Evolutionary conservation across 2,329 filamentous ascomycete genomes (phyloP), one percentile per base, ranked within the genome.

Genomic region (Coniochaeta hoffmannii): DNA sequence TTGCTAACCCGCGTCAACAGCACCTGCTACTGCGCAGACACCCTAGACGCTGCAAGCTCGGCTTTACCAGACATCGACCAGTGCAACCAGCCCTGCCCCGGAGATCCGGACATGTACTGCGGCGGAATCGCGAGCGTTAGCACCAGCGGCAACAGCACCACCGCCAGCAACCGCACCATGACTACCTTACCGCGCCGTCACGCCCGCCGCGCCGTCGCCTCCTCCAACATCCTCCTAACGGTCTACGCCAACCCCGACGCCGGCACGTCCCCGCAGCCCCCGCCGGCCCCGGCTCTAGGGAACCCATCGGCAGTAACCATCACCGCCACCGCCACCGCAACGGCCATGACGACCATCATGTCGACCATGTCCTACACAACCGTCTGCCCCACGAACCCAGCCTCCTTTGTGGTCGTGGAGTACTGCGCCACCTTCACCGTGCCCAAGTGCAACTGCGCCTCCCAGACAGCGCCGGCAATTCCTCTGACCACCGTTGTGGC

Each of bases 1-100:
- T 24, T 28, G 24, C 41, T 46, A 11, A 46, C 41, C n/a, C n/a
- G n/a, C 10, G 10, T 28, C 6, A 2, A 4, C 24, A 59, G 55
- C 3, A 57, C 51, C 12, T 80, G 77, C 61, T 77, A 75, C 65
- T 80, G 77, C 56, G 74, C 75, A 32, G 65, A 71, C 12, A 56
- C 53, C 1, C 65, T 79, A 17, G 73, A 74, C 35, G 64, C 65
- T 4, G 67, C 70, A 46, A 73, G 75, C n/a, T 66, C 61, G 12
- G 70, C 74, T 12, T 59, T 71, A 1, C 53, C 57, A 1, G 63
- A 63, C 44, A 65, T 66, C 50, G 59, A 58, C 15, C 57, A 60
- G 32, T 78, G 77, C 59, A 60, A 72, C 53, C 60, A 61, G 2
- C 63, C 65, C 0, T 79, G 77, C 56, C 73, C 76, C 0, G 76